Base-by-base conservation (phyloP, 164 flowering plant species). In the Macadamia tetraphylla region DNA sequence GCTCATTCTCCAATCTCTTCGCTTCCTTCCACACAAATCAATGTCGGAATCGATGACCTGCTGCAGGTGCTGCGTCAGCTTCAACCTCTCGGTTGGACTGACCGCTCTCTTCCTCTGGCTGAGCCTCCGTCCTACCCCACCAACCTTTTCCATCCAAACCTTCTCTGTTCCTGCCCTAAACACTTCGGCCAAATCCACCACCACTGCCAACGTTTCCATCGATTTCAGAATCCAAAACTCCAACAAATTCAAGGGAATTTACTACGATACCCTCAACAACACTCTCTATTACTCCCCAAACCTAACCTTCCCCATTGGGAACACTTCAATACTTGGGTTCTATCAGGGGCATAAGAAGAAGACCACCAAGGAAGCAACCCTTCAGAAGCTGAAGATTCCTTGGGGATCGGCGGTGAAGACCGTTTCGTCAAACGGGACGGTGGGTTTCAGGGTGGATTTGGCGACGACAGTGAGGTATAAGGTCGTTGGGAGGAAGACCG, bases 201-300 rank as follows among this genome's bases (percentile, higher is more conserved):
- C 70, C 17, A 72, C 23, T 23, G 23, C 80, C 76, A 70, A 85
- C 78, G 56, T 93, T 46, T 40, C 18, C 74, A 74, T 89, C 72
- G 61, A 71, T 17, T 71, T 93, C 70, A 73, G 58, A 67, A 85
- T 93, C 60, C 58, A 62, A 1, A 93, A 93, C 75, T 42, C 44
- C 43, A 93, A 89, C 89, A 85, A 88, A 18, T 92, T 88, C 77
- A 83, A 80, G 70, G 91, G 88, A 0, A 67, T 93, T 23, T 75
- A 76, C 83, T 93, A 90, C 67, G 88, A 83, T 44, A 64, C 62
- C 75, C 66, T 88, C 53, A 78, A 76, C 67, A 58, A 90, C 68
- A 71, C 84, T 55, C 62, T 93, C n/a, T 76, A 13, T 51, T 80
- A 77, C 77, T 60, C 29, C 31, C 53, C 18, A 2, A 74, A 66